Base-by-base conservation (phyloP, 192 early-diverging fungal genomes). In the Coemansia sp. region DNA sequence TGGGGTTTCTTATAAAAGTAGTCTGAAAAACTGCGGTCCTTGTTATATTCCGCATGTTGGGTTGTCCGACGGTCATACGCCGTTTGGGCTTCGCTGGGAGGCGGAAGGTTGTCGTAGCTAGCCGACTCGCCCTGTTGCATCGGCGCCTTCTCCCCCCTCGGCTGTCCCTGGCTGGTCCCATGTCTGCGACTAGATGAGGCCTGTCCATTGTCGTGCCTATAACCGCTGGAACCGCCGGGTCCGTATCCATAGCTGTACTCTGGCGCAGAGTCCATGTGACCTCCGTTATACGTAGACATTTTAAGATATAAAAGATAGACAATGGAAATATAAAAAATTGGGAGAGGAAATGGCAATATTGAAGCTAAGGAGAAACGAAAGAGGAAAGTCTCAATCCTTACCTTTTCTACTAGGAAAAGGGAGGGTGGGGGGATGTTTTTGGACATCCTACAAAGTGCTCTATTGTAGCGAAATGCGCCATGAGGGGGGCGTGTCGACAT, bases 1-100 rank as follows among this genome's bases (percentile, higher is more conserved):
- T 73, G 70, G 1, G 79, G 79, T 44, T 70, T 64, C 53, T 82
- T 82, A 64, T 77, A 75, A 59, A 82, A 82, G 50, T 64, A 75
- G 70, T 82, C 73, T 14, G 45, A 51, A 3, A 78, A 40, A 4
- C 64, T 57, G 51, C 76, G 76, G 6, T 45, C 48, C 17, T 39
- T 35, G 9, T 29, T 51, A 37, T 65, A 45, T 29, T 21, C 48
- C 6, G 14, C 17, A 16, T 42, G 29, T 19, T 33, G 31, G 46
- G 14, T 29, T 3, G 44, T 27, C 34, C 6, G 29, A 17, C 37
- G 31, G 10, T 69, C 59, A 34, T 50, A 60, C 5, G 66, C 40
- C 10, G 70, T 72, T 45, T 60, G 56, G 46, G 59, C 51, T 42
- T 72, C 70, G 40, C 13, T 27, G 8, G 36, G 14, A n/a, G 31